Evolutionary conservation across 805 yeast species (phyloP), one percentile per base, ranked within the genome.

Genomic region (Yarrowia sp.): DNA sequence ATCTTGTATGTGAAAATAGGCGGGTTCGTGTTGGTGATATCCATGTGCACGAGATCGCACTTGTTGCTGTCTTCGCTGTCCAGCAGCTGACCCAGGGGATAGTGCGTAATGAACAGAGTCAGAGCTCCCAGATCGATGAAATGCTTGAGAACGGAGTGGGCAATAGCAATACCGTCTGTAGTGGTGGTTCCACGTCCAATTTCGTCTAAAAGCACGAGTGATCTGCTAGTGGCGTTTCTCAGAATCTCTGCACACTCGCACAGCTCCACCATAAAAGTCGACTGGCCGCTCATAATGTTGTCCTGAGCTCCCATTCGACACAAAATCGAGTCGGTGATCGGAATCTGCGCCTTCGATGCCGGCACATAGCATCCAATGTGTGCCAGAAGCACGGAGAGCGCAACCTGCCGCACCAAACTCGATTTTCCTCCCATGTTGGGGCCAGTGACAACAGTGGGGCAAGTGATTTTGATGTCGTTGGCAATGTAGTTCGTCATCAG

Each of bases 391-490:
- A 82, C 84, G 10, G 83, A 75, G 13, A 90, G 72, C 0, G 94
- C 96, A 10, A 87, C 79, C 65, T 87, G 90, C 58, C 88, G 80
- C 14, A 87, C 89, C 68, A 84, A 85, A 0, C 90, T 84, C 6
- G 91, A 85, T 70, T 89, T 89, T 4, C 96, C 96, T 9, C 96
- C 96, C 91, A 88, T 87, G 66, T 88, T 88, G 0, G 96, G 94
- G 0, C 96, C 96, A 0, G 96, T 88, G 21, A 91, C 81, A 14
- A 91, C 78, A 61, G 85, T 75, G 0, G 82, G 80, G 32, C 90
- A 77, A 13, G 82, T 78, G 3, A 75, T 71, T n/a, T 74, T 69
- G 6, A 74, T 69, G 6, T 76, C 67, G 76, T 91, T 80, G 6
- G 70, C 62, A 5, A 86, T 79, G 65, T 85, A 83, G 70, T 90